Conservation (phyloP, 768 basidiomycete species). For the Piloderma croceum region DNA sequence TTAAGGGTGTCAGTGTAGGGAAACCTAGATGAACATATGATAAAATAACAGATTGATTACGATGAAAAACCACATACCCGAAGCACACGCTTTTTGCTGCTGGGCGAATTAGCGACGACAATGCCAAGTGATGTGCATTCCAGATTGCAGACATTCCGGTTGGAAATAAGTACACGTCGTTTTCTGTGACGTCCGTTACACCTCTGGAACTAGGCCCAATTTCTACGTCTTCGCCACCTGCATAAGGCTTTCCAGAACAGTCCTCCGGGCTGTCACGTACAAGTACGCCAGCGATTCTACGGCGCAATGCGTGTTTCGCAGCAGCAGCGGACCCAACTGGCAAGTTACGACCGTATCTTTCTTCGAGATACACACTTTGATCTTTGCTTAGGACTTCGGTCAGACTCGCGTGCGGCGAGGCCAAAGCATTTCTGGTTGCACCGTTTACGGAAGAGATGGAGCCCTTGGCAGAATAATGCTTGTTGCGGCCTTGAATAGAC, state of each 20-base stretch:
- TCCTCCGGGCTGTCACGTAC: conserved; percentile 50
- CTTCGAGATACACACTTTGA: conserved; percentile 77
- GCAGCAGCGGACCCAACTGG: conserved; percentile 62
- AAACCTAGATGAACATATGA: conserved; percentile 49
- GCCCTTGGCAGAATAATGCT: conserved; percentile 49
- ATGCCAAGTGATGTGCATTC: conserved; percentile 74
- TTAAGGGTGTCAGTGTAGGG: conserved; percentile 95
- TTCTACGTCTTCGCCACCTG: conserved; percentile 40
- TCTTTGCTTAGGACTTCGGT: conserved; percentile 55
- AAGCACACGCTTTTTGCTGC: conserved; percentile 86
- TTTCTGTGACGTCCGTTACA: conserved; percentile 64
- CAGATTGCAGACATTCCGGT: conserved; percentile 95
- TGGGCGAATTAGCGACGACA: conserved; percentile 41
- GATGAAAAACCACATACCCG: conserved; percentile 56
- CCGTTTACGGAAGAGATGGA: conserved; percentile 10
- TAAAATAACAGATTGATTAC: neutral
- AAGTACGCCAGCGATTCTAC: conserved; percentile 84
- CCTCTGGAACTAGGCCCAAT: conserved; percentile 65
- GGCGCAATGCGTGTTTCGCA: conserved; percentile 85
- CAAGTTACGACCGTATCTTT: conserved; percentile 90
- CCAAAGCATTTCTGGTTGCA: conserved; percentile 2
- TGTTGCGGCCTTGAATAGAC: conserved; percentile 44
- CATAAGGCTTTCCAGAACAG: conserved; percentile 27
- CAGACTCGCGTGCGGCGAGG: conserved; percentile 3
- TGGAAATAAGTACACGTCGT: conserved; percentile 85